phyloP scores from a whole-genome alignment of 148 eudicot genomes.

The Talinum fruticosum region DNA sequence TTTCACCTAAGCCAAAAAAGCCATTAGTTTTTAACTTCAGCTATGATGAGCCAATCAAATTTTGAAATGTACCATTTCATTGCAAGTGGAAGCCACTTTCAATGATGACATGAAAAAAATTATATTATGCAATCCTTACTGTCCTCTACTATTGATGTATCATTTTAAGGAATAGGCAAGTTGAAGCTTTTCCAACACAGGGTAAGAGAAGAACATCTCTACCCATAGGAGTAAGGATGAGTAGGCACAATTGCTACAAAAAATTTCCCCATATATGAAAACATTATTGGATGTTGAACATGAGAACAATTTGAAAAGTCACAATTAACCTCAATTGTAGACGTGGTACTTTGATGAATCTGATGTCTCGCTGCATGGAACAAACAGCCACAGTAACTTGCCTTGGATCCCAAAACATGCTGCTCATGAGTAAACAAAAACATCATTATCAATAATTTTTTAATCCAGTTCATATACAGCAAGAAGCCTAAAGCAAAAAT shows the following conservation, averaged over 20 bases:
- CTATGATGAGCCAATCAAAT: neutral
- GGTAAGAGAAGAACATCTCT: too few relatives aligned
- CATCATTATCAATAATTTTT: neutral
- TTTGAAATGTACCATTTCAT: too few relatives aligned
- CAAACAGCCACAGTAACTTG: slow-evolving; percentile 34
- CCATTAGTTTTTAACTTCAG: neutral
- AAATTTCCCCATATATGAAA: too few relatives aligned
- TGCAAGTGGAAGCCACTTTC: too few relatives aligned
- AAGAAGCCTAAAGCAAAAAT: neutral
- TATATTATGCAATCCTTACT: too few relatives aligned
- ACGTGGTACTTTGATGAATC: slow-evolving; percentile 49
- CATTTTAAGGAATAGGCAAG: neutral
- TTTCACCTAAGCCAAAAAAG: neutral
- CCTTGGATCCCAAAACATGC: slow-evolving; percentile 64
- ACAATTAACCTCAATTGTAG: slow-evolving; percentile 68
- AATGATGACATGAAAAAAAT: too few relatives aligned
- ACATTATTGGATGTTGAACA: too few relatives aligned
- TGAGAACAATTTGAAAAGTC: too few relatives aligned
- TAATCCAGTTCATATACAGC: neutral
- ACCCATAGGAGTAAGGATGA: too few relatives aligned
- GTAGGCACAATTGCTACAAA: too few relatives aligned
- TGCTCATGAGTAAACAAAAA: slow-evolving; percentile 58
- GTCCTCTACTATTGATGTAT: neutral
- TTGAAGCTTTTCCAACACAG: neutral
- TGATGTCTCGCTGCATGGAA: slow-evolving; percentile 40